Conservation (phyloP, 75 land plant genomes). For the Sequoiadendron giganteum region DNA sequence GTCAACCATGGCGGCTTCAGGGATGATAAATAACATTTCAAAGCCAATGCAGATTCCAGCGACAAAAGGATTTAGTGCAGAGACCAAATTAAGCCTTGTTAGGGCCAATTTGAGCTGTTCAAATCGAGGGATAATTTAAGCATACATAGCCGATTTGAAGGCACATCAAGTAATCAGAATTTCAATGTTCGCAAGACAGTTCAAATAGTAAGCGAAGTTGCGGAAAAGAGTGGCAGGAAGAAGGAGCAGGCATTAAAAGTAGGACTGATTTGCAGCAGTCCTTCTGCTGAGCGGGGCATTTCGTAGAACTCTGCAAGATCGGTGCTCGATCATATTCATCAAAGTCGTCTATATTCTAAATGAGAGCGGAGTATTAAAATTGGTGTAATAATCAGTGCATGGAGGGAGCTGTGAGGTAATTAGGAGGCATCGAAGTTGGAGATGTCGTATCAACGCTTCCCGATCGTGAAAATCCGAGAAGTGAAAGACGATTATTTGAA, state of each 20-base stretch:
- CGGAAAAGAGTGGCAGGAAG: slow-evolving; percentile 36
- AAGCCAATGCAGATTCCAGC: background rate
- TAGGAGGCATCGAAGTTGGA: no score
- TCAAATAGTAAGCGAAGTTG: background rate
- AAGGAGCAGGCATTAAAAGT: slow-evolving; percentile 41
- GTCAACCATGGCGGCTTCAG: background rate
- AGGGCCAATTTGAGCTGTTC: background rate
- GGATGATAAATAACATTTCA: background rate
- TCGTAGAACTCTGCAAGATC: slow-evolving; percentile 87
- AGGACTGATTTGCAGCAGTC: slow-evolving; percentile 79
- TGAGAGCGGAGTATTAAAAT: no score
- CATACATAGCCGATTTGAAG: background rate
- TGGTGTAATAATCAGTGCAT: no score
- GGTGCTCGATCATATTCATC: slow-evolving; percentile 84
- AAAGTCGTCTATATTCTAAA: no score
- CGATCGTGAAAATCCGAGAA: no score
- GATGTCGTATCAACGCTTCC: no score
- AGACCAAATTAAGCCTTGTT: background rate
- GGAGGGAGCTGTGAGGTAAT: no score
- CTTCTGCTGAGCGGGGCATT: slow-evolving; percentile 86
- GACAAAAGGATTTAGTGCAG: background rate
- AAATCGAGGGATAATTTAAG: background rate
- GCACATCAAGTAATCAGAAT: background rate
- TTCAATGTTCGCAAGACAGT: background rate
- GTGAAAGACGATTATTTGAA: no score